Percentiles rank a stretch among this genome's conserved stretches.
These are phyloP conservation scores for Entophlyctis helioformis DNA, from an alignment of 192 early-diverging fungal genomes.

Conservation along the genomic window DNA sequence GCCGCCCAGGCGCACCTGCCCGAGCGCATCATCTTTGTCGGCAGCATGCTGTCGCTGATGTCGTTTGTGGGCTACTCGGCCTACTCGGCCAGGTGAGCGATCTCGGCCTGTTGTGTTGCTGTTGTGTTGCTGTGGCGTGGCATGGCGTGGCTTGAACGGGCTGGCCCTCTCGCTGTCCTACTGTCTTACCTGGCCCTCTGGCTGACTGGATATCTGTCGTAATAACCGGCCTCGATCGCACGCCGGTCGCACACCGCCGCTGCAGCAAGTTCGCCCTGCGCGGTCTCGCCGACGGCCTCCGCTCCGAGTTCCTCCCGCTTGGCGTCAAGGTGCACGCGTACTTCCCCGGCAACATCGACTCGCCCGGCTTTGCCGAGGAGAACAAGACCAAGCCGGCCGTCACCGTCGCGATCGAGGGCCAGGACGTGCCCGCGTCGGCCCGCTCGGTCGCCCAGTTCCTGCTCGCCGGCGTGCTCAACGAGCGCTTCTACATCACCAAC, in stretches of 20 bases:
- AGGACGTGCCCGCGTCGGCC: slow-evolving; percentile 11
- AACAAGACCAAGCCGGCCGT: slow-evolving; percentile 32
- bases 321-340: slow-evolving; percentile 23
- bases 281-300: slow-evolving; percentile 21
- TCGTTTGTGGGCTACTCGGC: slow-evolving; percentile 26
- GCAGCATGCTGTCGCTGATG: slow-evolving; percentile 15
- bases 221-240: neutral
- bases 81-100: slow-evolving; percentile 21
- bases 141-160: too few relatives aligned
- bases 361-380: slow-evolving; percentile 30
- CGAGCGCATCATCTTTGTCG: slow-evolving; percentile 26
- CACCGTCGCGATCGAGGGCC: slow-evolving; percentile 26
- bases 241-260: neutral
- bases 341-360: slow-evolving; percentile 34
- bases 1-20: slow-evolving; percentile 12
- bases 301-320: slow-evolving; percentile 23
- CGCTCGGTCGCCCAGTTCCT: slow-evolving; percentile 21
- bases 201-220: too few relatives aligned
- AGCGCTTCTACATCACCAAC: slow-evolving; percentile 21
- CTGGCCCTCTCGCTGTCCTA: too few relatives aligned
- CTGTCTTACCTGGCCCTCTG: too few relatives aligned
- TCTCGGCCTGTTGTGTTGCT: too few relatives aligned
- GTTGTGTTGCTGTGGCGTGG: too few relatives aligned
- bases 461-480: slow-evolving; percentile 17
- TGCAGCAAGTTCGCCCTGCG: slow-evolving; percentile 28